phyloP scores from a whole-genome alignment of 345 rosid genomes.

The Firmiana major region DNA sequence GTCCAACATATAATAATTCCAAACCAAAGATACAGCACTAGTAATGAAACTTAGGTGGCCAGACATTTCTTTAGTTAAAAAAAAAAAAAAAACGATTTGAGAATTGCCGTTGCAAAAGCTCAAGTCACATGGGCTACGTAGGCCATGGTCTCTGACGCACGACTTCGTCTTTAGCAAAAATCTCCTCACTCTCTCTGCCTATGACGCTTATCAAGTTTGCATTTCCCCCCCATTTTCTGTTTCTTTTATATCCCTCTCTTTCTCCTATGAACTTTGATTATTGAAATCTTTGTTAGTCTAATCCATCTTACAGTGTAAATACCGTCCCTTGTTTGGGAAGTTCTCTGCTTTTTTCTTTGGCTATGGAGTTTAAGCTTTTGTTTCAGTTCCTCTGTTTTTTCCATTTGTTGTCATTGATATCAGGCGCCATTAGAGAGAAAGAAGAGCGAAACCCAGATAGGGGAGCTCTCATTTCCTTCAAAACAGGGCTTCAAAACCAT shows the following conservation, averaged over 20 bases:
- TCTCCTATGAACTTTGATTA: neutral
- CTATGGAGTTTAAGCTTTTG: slow-evolving; percentile 27
- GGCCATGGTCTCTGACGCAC: slow-evolving; percentile 14
- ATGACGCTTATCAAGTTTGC: slow-evolving; percentile 27
- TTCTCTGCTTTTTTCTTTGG: neutral
- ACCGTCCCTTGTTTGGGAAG: neutral
- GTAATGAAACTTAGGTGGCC: neutral
- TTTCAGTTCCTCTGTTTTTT: slow-evolving; percentile 17
- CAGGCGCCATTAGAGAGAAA: slow-evolving; percentile 16
- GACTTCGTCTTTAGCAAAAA: neutral
- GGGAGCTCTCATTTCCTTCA: slow-evolving; percentile 45
- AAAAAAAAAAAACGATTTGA: neutral
- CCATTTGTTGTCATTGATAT: slow-evolving; percentile 6
- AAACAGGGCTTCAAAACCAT: slow-evolving; percentile 39
- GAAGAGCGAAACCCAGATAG: slow-evolving; percentile 33
- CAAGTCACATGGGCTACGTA: slow-evolving; percentile 45
- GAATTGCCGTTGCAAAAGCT: slow-evolving; percentile 33
- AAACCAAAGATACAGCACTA: neutral
- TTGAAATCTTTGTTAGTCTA: neutral
- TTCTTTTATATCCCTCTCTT: neutral
- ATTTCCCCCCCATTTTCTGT: slow-evolving; percentile 9
- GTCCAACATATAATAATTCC: neutral
- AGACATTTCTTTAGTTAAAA: neutral
- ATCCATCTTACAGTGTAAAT: neutral
- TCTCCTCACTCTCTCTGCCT: slow-evolving; percentile 15